A percentile compares a stretch with the other conserved stretches of the same genome.
phyloP scores from a whole-genome alignment of 1,139 yeast genomes.

The Saccharomyces hybrid region DNA sequence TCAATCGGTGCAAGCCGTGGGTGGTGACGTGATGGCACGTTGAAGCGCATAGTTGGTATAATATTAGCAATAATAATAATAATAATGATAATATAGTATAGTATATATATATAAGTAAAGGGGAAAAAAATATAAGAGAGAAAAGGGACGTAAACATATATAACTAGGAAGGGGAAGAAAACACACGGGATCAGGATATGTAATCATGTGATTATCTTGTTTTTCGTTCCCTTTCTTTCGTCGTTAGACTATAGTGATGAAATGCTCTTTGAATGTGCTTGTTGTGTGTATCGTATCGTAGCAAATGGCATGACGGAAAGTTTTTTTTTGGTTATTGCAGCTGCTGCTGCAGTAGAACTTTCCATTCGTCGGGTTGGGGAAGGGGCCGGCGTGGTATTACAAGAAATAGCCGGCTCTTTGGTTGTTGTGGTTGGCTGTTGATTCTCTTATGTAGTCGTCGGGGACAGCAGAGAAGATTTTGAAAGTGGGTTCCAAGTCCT shows the following conservation, averaged over 20 bases:
- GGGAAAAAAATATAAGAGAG: too few relatives aligned
- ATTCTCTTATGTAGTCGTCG: constrained; percentile 70
- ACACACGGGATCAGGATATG: too few relatives aligned
- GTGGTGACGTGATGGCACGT: neutral
- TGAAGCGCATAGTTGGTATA: too few relatives aligned
- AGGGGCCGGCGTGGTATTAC: constrained; percentile 8
- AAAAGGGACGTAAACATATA: neutral
- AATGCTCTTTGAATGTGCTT: constrained; percentile 1
- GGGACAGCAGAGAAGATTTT: constrained; percentile 94
- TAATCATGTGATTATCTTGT: too few relatives aligned
- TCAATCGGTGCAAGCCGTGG: neutral
- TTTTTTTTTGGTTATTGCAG: neutral
- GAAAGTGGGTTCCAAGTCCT: constrained; percentile 78
- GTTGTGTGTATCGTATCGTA: constrained; percentile 1
- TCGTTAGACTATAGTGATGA: neutral
- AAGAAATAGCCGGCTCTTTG: constrained; percentile 34
- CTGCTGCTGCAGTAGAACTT: too few relatives aligned
- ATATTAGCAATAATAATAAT: neutral
- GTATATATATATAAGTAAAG: neutral
- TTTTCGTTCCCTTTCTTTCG: neutral
- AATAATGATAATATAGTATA: neutral
- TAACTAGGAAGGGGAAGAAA: neutral
- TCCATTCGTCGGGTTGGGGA: neutral
- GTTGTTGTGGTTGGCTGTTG: constrained; percentile 23
- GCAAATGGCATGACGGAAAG: neutral